Evolutionary conservation across 805 yeast genomes (phyloP).

Genomic region (Metschnikowia reukaufii): DNA sequence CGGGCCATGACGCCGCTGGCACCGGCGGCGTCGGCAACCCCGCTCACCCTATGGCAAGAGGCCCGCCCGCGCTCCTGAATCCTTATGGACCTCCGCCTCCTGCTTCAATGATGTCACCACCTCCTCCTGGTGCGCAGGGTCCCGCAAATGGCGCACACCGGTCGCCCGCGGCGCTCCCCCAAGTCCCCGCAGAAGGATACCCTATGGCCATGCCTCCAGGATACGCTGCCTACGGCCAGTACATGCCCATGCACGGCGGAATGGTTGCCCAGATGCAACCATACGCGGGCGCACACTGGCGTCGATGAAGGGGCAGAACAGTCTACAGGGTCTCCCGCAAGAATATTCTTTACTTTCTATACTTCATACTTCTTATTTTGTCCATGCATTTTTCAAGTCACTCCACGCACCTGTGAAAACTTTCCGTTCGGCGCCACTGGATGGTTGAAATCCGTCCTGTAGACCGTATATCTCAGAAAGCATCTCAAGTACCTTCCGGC

Average conservation of each 20-base stretch:
- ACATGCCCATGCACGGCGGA: slow-evolving; percentile 35
- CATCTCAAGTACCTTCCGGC: slow-evolving; percentile 2
- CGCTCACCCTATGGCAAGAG: slow-evolving; percentile 22
- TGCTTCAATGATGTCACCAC: slow-evolving; percentile 18
- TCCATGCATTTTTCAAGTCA: slow-evolving; percentile 5
- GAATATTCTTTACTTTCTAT: too few species aligned
- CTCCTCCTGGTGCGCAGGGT: slow-evolving; percentile 11
- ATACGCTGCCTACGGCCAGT: slow-evolving; percentile 39
- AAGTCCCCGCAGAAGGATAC: slow-evolving; percentile 17
- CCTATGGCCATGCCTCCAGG: slow-evolving; percentile 31
- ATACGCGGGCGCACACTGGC: slow-evolving; percentile 20
- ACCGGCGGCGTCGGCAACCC: slow-evolving; percentile 23
- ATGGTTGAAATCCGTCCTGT: not conserved
- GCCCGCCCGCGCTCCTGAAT: slow-evolving; percentile 17
- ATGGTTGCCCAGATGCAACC: slow-evolving; percentile 27
- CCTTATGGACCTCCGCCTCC: slow-evolving; percentile 18
- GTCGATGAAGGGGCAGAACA: slow-evolving; percentile 11
- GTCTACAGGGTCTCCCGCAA: too few species aligned
- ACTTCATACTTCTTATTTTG: not conserved
- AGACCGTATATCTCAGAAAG: slow-evolving; percentile 2
- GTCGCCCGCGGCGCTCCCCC: slow-evolving; percentile 17
- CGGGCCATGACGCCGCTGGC: slow-evolving; percentile 17
- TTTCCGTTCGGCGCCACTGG: too few species aligned
- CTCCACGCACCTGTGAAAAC: too few species aligned
- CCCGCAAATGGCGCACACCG: slow-evolving; percentile 17